Conservation (phyloP, 75 land plant species). For the Pseudotsuga menziesii region DNA sequence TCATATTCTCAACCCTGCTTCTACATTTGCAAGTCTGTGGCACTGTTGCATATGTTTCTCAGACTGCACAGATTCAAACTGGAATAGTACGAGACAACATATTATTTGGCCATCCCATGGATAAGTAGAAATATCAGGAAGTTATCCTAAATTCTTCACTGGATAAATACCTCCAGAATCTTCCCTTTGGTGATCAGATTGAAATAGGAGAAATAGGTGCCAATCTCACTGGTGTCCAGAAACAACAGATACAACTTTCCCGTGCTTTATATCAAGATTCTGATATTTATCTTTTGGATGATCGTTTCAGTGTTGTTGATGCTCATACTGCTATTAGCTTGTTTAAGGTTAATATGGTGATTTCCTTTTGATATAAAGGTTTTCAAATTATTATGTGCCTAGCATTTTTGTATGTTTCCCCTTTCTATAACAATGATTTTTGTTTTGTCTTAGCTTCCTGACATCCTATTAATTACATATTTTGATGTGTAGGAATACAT, state of each 20-base stretch:
- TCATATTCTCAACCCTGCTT: no score
- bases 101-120: conserved; percentile 25
- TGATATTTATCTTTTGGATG: conserved; percentile 38
- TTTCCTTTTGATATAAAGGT: no score
- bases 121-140: conserved; percentile 13
- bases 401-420: no score
- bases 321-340: conserved; percentile 32
- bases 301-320: conserved; percentile 47
- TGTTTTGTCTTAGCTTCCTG: no score
- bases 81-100: conserved; percentile 27
- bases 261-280: conserved; percentile 38
- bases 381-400: no score
- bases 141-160: conserved; percentile 22
- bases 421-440: no score
- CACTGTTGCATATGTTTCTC: conserved; percentile 30
- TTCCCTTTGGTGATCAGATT: conserved; percentile 30
- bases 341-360: no score
- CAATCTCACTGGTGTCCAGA: conserved; percentile 40
- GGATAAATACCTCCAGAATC: no score
- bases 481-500: conserved; percentile 90
- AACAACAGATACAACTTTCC: conserved; percentile 33
- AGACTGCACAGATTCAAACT: conserved; percentile 30
- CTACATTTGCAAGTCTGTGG: conserved; percentile 42
- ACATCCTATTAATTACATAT: no score
- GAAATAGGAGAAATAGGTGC: conserved; percentile 39